Percentiles rank a stretch among this genome's conserved stretches.
phyloP scores from a whole-genome alignment of 345 rosid species.

The Barbarea vulgaris region DNA sequence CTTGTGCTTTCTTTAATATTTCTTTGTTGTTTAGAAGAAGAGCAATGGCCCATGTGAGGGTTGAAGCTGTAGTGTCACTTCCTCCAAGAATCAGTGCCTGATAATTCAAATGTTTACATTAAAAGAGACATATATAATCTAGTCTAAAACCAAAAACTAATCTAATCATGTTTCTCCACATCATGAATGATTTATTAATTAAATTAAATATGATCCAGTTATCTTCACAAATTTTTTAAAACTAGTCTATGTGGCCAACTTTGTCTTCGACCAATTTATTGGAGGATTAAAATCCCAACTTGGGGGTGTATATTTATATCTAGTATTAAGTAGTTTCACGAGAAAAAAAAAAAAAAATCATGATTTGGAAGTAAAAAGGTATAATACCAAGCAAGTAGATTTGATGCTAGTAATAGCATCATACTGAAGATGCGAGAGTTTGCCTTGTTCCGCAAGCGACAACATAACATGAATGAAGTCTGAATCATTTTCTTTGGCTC shows the following conservation, averaged over 20 bases:
- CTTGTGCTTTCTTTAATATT: conserved; percentile 47
- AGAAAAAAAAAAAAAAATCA: background rate
- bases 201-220: background rate
- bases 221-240: background rate
- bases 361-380: background rate
- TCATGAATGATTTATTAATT: background rate
- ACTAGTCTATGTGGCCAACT: background rate
- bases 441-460: conserved; percentile 46
- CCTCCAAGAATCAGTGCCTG: conserved; percentile 61
- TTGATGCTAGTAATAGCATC: conserved; percentile 51
- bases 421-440: conserved; percentile 45
- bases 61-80: conserved; percentile 48
- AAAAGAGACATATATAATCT: background rate
- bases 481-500: conserved; percentile 20
- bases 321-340: background rate
- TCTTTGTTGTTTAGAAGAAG: conserved; percentile 55
- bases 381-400: conserved; percentile 66
- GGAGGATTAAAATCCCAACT: background rate
- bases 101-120: background rate
- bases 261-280: background rate
- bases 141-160: too few relatives aligned
- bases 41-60: conserved; percentile 65
- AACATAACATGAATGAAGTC: conserved; percentile 58
- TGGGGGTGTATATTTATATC: background rate
- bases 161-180: background rate